Evolutionary conservation across 345 rosid species (phyloP).

Genomic region (Dimocarpus longan): DNA sequence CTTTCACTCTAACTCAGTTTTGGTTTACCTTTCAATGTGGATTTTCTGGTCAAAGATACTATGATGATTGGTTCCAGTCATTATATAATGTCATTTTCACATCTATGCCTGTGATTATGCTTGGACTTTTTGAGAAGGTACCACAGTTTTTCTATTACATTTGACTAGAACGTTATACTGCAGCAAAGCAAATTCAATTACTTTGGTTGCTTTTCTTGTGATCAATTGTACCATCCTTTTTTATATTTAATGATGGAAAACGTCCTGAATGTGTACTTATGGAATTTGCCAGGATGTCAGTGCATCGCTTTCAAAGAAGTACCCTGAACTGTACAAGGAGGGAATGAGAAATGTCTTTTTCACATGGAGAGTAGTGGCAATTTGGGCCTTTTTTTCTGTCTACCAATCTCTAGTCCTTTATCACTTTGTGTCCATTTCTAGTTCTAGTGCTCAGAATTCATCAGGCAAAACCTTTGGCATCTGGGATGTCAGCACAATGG

Average conservation of each 20-base stretch:
- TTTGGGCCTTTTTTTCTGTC: slow-evolving; percentile 86
- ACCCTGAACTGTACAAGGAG: slow-evolving; percentile 93
- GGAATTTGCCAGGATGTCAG: slow-evolving; percentile 74
- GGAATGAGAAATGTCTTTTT: slow-evolving; percentile 85
- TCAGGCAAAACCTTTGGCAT: slow-evolving; percentile 86
- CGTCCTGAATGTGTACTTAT: neutral
- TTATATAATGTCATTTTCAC: slow-evolving; percentile 89
- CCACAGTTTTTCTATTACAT: slow-evolving; percentile 10
- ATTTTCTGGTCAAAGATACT: slow-evolving; percentile 99
- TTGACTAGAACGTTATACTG: slow-evolving; percentile 6
- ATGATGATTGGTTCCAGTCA: slow-evolving; percentile 99
- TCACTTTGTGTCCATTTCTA: slow-evolving; percentile 60
- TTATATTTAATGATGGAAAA: neutral
- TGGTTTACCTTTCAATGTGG: slow-evolving; percentile 99
- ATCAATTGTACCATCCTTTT: neutral
- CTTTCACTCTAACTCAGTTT: slow-evolving; percentile 97
- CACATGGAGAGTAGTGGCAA: slow-evolving; percentile 86
- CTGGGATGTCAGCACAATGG: slow-evolving; percentile 99
- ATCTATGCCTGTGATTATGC: slow-evolving; percentile 86
- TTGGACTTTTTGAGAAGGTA: slow-evolving; percentile 99
- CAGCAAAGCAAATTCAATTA: neutral
- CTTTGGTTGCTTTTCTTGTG: neutral
- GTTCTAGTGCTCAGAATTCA: slow-evolving; percentile 60
- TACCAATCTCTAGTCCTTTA: slow-evolving; percentile 91
- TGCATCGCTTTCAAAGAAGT: slow-evolving; percentile 91